These are phyloP conservation scores for Peltaster fructicola DNA, from an alignment of 2,329 filamentous ascomycete genomes.

Conservation along the genomic window DNA sequence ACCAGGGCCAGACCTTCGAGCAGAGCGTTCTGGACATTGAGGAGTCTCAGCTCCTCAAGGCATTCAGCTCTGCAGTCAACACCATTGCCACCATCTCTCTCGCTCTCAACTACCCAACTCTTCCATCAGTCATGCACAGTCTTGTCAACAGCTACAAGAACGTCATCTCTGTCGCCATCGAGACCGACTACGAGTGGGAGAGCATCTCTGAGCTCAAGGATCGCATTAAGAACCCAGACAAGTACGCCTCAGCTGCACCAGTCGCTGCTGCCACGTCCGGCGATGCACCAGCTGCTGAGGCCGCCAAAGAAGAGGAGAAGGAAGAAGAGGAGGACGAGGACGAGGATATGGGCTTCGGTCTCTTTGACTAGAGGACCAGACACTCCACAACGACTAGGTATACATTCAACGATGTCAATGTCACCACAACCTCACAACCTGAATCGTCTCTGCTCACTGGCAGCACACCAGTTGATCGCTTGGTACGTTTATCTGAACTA, in stretches of 20 bases:
- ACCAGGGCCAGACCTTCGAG: constrained; percentile 85
- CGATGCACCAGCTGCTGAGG: constrained; percentile 33
- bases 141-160: constrained; percentile 98
- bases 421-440: too few species aligned
- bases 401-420: too few species aligned
- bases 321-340: constrained; percentile 45
- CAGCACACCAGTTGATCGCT: too few species aligned
- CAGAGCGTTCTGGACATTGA: constrained; percentile 77
- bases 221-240: constrained; percentile 96
- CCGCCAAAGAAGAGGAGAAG: constrained; percentile 39
- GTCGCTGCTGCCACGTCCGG: constrained; percentile 40
- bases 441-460: too few species aligned
- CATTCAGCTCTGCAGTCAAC: constrained; percentile 63
- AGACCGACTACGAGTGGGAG: constrained; percentile 85
- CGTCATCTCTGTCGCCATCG: constrained; percentile 69
- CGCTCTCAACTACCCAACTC: constrained; percentile 84
- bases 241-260: constrained; percentile 73
- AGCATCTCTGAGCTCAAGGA: constrained; percentile 98
- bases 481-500: too few species aligned
- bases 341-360: constrained; percentile 36
- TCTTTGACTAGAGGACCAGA: constrained; percentile 29
- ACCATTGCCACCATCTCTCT: constrained; percentile 85
- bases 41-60: constrained; percentile 80
- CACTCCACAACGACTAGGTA: constrained; percentile 5
- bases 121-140: constrained; percentile 92